Conservation (phyloP, 2,329 filamentous ascomycete species). For the Ciborinia camelliae region DNA sequence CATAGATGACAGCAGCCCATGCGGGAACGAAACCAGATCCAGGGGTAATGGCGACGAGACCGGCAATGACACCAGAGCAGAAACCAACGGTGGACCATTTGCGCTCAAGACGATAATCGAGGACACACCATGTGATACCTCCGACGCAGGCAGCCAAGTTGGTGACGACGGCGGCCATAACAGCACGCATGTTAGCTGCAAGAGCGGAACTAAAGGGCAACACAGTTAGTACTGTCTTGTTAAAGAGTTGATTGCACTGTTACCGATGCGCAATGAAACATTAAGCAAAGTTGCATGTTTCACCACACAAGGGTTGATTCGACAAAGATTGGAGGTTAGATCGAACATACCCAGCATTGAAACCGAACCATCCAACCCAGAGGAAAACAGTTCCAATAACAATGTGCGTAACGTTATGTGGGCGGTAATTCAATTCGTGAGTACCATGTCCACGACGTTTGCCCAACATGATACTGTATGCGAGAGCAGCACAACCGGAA, state of each 20-base stretch:
- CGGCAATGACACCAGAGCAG: conserved; percentile 85
- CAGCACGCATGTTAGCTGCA: conserved; percentile 74
- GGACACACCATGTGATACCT: conserved; percentile 82
- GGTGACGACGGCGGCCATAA: conserved; percentile 84
- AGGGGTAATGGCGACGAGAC: conserved; percentile 83
- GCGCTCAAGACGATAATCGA: conserved; percentile 83
- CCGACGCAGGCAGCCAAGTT: conserved; percentile 81
- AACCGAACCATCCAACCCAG: conserved; percentile 95
- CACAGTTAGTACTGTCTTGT: neutral
- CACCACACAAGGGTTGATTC: neutral
- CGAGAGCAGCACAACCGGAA: conserved; percentile 77
- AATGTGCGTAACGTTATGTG: conserved; percentile 90
- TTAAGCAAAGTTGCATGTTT: neutral
- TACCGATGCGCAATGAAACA: conserved; percentile 10
- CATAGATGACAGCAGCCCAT: conserved; percentile 80
- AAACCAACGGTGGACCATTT: conserved; percentile 95
- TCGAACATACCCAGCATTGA: conserved; percentile 67
- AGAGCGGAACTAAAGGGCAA: conserved; percentile 56
- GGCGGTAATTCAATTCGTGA: conserved; percentile 84
- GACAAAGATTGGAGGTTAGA: neutral
- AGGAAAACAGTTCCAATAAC: conserved; percentile 91
- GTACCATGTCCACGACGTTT: conserved; percentile 70
- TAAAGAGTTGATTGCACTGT: neutral
- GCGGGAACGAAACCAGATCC: conserved; percentile 80
- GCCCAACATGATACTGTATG: conserved; percentile 88